A percentile compares a stretch with the other conserved stretches of the same genome.
These are phyloP conservation scores for Colletotrichum chlorophyti DNA, from an alignment of 2,329 filamentous ascomycete species.

Conservation along the genomic window DNA sequence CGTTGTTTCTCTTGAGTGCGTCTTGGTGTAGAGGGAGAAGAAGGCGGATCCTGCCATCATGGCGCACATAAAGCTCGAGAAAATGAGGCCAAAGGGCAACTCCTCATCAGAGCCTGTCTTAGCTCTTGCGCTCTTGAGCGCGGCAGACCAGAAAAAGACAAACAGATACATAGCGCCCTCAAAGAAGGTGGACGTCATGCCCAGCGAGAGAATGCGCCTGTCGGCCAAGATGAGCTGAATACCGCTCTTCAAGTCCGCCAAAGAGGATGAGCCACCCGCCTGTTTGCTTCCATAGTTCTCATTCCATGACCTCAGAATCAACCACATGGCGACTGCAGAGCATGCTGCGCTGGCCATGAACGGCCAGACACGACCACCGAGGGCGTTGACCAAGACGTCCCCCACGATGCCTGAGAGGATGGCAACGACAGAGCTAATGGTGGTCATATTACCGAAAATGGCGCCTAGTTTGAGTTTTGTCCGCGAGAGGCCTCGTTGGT, in stretches of 20 bases:
- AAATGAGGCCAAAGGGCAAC: constrained; percentile 56
- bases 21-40: constrained; percentile 43
- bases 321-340: constrained; percentile 49
- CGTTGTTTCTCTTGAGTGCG: constrained; percentile 39
- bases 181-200: constrained; percentile 61
- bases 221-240: constrained; percentile 42
- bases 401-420: constrained; percentile 60
- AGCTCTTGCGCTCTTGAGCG: constrained; percentile 51
- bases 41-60: constrained; percentile 62
- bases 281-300: constrained; percentile 37
- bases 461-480: constrained; percentile 50
- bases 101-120: constrained; percentile 35
- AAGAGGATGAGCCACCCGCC: constrained; percentile 7
- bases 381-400: constrained; percentile 54
- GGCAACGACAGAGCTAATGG: constrained; percentile 61
- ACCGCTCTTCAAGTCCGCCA: constrained; percentile 31
- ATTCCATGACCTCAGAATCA: constrained; percentile 52
- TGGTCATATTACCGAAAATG: constrained; percentile 60
- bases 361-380: constrained; percentile 57
- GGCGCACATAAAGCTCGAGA: constrained; percentile 62
- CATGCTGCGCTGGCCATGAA: constrained; percentile 54
- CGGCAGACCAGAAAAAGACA: constrained; percentile 67
- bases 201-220: constrained; percentile 57
- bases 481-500: constrained; percentile 50
- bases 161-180: constrained; percentile 69